Conservation (phyloP, 2,329 filamentous ascomycete genomes). For the Thelonectria rubi region DNA sequence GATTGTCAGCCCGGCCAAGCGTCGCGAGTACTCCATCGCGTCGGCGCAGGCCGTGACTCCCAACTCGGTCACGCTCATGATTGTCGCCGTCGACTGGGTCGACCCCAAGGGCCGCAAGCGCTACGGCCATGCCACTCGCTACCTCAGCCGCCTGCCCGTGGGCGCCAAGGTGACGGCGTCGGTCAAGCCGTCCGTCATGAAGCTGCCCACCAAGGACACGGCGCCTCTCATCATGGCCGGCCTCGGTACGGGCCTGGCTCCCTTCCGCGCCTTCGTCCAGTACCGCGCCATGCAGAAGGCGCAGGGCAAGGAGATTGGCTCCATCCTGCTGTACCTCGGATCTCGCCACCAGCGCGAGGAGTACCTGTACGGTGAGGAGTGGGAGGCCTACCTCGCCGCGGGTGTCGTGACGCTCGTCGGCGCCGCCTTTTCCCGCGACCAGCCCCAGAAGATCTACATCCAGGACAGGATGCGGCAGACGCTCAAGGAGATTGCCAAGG, state of each 20-base stretch:
- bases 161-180: constrained; percentile 87
- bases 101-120: constrained; percentile 87
- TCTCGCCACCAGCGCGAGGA: constrained; percentile 97
- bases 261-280: constrained; percentile 99
- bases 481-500: constrained; percentile 80
- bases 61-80: constrained; percentile 89
- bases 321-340: constrained; percentile 95
- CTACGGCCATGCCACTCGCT: constrained; percentile 92
- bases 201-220: constrained; percentile 86
- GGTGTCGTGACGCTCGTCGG: constrained; percentile 95
- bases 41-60: constrained; percentile 96
- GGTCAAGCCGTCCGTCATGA: constrained; percentile 99
- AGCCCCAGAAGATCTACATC: constrained; percentile 99
- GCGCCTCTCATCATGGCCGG: constrained; percentile 98
- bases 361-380: constrained; percentile 98
- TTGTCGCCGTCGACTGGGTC: constrained; percentile 96
- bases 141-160: constrained; percentile 78
- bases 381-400: constrained; percentile 96
- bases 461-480: constrained; percentile 97
- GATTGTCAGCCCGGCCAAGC: constrained; percentile 92
- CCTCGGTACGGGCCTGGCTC: constrained; percentile 95
- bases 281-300: constrained; percentile 98
- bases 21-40: constrained; percentile 98
- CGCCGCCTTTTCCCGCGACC: constrained; percentile 93
- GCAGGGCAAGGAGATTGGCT: constrained; percentile 93